Evolutionary conservation across 305 asterid genomes (phyloP), one percentile per base, ranked within the genome.

Genomic region (Solanum hybrid): DNA sequence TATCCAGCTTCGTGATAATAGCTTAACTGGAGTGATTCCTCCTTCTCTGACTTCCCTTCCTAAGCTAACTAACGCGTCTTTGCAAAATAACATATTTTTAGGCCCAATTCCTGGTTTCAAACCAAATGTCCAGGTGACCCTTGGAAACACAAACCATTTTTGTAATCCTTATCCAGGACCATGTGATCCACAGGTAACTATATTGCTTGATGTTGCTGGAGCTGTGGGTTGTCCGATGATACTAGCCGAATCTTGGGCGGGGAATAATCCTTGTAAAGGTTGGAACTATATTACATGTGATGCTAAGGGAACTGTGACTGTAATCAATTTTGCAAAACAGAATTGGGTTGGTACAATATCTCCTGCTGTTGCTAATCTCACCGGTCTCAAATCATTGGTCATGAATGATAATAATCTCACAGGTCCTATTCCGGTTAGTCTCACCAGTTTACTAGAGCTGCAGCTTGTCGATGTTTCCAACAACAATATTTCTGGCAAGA

Each of bases 61-160:
- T 2, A 94, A 91, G 89, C 95, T 97, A 57, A 81, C 70, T 24
- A 92, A 90, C 9, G 90, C 93, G 4, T 91, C 95, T 3, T 88
- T 97, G 91, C 95, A 94, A 90, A 94, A 94, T 89, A 97, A 97
- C 87, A 82, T 33, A n/a, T 94, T 97, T 65, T 98, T 96, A 93
- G 98, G 99, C 15, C 97, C 99, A 2, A 82, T 94, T 78, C 98
- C 99, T 4, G 88, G 88, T 90, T 96, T 97, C 80, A 89, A 89
- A 0, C 12, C 70, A 1, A 93, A 90, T 1, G 93, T 95, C 45
- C 92, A 89, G 88, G 95, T 91, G 68, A 92, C 22, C 79, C 92
- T 96, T 15, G 99, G 98, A 57, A 90, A 61, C 10, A 77, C 90
- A 0, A 96, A 96, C 90, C 91, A 89, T 34, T 97, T 97, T 92